Evolutionary conservation across 2,329 filamentous ascomycete genomes (phyloP), one percentile per base, ranked within the genome.

Genomic region (Fusarium gaditjirri): DNA sequence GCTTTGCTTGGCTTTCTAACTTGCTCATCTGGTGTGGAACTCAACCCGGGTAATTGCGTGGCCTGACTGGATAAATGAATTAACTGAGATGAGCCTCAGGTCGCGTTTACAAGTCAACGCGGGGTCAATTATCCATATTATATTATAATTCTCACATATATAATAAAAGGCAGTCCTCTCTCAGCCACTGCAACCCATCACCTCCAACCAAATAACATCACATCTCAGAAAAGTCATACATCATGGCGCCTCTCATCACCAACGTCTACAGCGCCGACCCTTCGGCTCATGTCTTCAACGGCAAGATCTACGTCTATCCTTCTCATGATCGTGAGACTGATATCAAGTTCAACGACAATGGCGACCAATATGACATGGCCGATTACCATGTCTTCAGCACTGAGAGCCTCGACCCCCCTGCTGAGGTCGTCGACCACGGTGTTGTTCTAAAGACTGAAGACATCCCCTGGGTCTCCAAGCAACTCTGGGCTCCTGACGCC

Each of bases 351-450:
- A 94, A 95, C 83, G 92, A 94, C 86, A 94, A 94, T 86, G 93
- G 93, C 78, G 92, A 94, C 83, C 93, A 94, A 80, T 94, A 94
- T 80, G 93, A 94, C 83, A 95, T 94, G 93, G 86, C 84, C 61
- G 93, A 95, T 84, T 95, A 95, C 86, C 92, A 94, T 81, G 93
- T 95, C 79, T 91, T 94, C 81, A 91, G 88, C 72, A 83, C 82
- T 31, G 75, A 80, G 16, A 84, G 83, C 33, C 81, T 89, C 64
- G 86, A 89, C 61, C 83, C 86, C 3, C 83, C 89, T 29, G 86
- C 86, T 67, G 83, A 85, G 23, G 91, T 94, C 5, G 90, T 86
- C 25, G 93, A 94, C 83, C 92, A 94, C 82, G 92, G 92, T 76
- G 85, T 92, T 53, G 92, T 87, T 19, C 87, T 95, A 43, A 86